Percentiles rank a stretch among this genome's conserved stretches.
Evolutionary conservation across 345 rosid species (phyloP).

Genomic region (Barbarea vulgaris): DNA sequence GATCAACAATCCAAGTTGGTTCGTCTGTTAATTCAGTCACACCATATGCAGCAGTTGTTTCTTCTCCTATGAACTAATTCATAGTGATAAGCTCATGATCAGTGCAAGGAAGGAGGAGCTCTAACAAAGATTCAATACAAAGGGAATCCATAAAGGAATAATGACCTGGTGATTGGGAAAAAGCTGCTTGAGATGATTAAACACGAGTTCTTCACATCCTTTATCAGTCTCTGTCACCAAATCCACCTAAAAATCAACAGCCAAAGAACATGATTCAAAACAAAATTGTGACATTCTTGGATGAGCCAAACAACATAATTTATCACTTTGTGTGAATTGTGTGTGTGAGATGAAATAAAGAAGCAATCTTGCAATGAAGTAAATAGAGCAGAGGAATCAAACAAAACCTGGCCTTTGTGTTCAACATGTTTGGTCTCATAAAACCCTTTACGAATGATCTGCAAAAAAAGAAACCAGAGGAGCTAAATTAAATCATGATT

Average conservation of each 20-base stretch:
- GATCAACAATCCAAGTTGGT: constrained; percentile 99
- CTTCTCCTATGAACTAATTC: constrained; percentile 90
- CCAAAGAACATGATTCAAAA: not conserved
- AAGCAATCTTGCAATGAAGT: not conserved
- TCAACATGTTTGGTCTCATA: constrained; percentile 86
- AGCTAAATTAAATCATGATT: not conserved
- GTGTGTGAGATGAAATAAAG: not conserved
- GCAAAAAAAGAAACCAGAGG: constrained; percentile 6
- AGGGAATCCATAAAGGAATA: not conserved
- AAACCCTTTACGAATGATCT: constrained; percentile 83
- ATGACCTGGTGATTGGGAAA: constrained; percentile 77
- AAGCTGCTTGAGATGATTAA: constrained; percentile 68
- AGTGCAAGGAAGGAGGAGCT: constrained; percentile 5
- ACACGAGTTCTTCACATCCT: constrained; percentile 89
- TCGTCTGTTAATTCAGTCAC: constrained; percentile 77
- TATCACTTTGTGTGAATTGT: not conserved
- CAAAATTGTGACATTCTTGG: not conserved
- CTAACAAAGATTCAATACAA: constrained; percentile 7
- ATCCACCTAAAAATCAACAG: constrained; percentile 63
- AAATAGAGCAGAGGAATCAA: not conserved
- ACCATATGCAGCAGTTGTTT: constrained; percentile 90
- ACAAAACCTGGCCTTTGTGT: constrained; percentile 82
- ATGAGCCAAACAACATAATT: not conserved
- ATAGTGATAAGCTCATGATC: not conserved
- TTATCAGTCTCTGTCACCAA: constrained; percentile 98